A percentile compares a stretch with the other conserved stretches of the same genome.
Conservation (phyloP, 768 basidiomycete species). For the Naganishia kalamii region DNA sequence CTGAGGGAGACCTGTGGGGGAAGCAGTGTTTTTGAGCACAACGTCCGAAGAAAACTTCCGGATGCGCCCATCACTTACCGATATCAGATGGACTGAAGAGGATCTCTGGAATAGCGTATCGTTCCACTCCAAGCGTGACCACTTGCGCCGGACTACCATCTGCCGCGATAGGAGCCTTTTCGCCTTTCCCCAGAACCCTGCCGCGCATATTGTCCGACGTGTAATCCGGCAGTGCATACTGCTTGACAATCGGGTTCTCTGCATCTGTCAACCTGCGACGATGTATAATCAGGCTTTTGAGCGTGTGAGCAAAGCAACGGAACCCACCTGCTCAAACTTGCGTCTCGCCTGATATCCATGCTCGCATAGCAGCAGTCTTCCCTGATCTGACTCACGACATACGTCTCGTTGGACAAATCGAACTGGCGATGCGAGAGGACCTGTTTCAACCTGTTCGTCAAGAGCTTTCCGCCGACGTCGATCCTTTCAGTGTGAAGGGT, state of each 20-base stretch:
- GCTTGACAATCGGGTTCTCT: conserved; percentile 58
- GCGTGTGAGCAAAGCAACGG: not conserved
- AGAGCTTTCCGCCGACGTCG: conserved; percentile 87
- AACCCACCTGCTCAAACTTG: conserved; percentile 71
- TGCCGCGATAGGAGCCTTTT: conserved; percentile 56
- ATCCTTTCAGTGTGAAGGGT: conserved; percentile 54
- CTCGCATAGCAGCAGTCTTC: conserved; percentile 85
- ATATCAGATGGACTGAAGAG: conserved; percentile 85
- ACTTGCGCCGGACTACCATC: conserved; percentile 50
- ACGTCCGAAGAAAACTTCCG: too few species aligned
- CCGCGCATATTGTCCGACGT: conserved; percentile 51
- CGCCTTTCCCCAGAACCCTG: conserved; percentile 33
- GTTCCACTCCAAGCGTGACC: conserved; percentile 80
- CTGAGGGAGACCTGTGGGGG: conserved; percentile 63
- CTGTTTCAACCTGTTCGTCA: conserved; percentile 93
- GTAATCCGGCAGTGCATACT: conserved; percentile 87
- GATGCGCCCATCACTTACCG: conserved; percentile 52
- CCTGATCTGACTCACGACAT: conserved; percentile 87
- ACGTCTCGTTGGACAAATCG: conserved; percentile 97
- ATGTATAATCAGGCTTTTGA: not conserved
- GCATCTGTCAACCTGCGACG: not conserved
- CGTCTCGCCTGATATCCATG: conserved; percentile 59
- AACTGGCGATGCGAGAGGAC: conserved; percentile 90
- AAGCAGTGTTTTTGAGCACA: not conserved
- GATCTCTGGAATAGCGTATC: conserved; percentile 86